Conservation (phyloP, 768 basidiomycete species). For the Nidula microcarpa region DNA sequence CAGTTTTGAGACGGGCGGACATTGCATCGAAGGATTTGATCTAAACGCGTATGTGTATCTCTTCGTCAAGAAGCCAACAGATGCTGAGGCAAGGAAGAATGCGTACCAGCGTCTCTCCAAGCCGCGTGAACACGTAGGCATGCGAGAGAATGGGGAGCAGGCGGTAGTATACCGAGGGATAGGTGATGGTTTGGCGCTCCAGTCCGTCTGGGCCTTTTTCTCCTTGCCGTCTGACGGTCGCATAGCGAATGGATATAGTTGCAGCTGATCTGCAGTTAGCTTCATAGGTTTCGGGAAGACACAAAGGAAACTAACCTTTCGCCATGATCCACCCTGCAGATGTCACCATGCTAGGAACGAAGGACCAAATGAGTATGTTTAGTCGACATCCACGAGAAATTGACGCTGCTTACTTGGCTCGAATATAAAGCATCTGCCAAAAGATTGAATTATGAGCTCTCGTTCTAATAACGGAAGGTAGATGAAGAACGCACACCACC, state of each 20-base stretch:
- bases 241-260: constrained; percentile 68
- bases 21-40: constrained; percentile 46
- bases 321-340: constrained; percentile 61
- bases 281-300: background rate
- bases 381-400: background rate
- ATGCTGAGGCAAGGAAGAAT: background rate
- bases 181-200: constrained; percentile 65
- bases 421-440: constrained; percentile 68
- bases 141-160: constrained; percentile 68
- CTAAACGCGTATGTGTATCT: constrained; percentile 21
- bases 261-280: constrained; percentile 29
- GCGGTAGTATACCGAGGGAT: constrained; percentile 73
- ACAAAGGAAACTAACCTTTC: constrained; percentile 40
- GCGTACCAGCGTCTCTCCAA: constrained; percentile 58
- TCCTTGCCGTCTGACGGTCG: constrained; percentile 71
- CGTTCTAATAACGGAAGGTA: background rate
- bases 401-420: constrained; percentile 45
- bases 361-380: background rate
- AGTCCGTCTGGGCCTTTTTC: constrained; percentile 43
- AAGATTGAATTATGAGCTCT: background rate
- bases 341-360: constrained; percentile 53
- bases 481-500: constrained; percentile 52
- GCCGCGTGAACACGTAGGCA: constrained; percentile 64
- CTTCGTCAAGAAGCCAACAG: background rate
- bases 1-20: constrained; percentile 43